A percentile compares a stretch with the other conserved stretches of the same genome.
Conservation (phyloP, 345 rosid species). For the Salix arbutifolia region DNA sequence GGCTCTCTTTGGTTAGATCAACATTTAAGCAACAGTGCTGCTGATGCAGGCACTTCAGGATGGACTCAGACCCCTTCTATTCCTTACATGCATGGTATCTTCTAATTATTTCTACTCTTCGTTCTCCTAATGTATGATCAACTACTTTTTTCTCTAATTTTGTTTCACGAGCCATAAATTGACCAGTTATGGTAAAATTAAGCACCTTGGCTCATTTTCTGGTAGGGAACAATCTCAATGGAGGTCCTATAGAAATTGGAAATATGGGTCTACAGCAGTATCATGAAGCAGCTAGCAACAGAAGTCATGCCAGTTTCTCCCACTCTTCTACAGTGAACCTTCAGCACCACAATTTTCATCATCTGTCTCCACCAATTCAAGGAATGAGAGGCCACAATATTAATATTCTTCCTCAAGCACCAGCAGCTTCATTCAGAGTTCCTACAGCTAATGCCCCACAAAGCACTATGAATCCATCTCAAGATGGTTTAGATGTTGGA, state of each 20-base stretch:
- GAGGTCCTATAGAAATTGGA: slow-evolving; percentile 45
- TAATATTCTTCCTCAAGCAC: slow-evolving; percentile 46
- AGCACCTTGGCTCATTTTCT: not conserved
- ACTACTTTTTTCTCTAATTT: not conserved
- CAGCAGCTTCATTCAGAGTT: slow-evolving; percentile 36
- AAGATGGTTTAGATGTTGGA: slow-evolving; percentile 49
- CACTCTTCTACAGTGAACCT: slow-evolving; percentile 38
- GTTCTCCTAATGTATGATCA: not conserved
- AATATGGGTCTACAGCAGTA: slow-evolving; percentile 37
- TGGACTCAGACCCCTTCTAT: slow-evolving; percentile 54
- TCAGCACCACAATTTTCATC: slow-evolving; percentile 40
- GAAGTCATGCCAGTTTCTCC: slow-evolving; percentile 40
- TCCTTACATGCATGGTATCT: slow-evolving; percentile 65
- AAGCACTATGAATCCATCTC: slow-evolving; percentile 32
- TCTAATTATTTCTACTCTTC: not conserved
- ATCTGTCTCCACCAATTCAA: slow-evolving; percentile 43
- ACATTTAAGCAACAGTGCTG: slow-evolving; percentile 25
- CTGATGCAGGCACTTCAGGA: slow-evolving; percentile 45
- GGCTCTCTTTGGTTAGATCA: slow-evolving; percentile 51
- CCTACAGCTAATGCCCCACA: slow-evolving; percentile 42
- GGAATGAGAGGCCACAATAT: slow-evolving; percentile 55
- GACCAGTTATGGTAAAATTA: not conserved
- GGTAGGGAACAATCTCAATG: slow-evolving; percentile 39
- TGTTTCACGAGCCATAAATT: not conserved
- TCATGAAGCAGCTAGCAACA: slow-evolving; percentile 42